Base-by-base conservation (phyloP, 2,329 filamentous ascomycete genomes). In the Aspergillus udagawae region DNA sequence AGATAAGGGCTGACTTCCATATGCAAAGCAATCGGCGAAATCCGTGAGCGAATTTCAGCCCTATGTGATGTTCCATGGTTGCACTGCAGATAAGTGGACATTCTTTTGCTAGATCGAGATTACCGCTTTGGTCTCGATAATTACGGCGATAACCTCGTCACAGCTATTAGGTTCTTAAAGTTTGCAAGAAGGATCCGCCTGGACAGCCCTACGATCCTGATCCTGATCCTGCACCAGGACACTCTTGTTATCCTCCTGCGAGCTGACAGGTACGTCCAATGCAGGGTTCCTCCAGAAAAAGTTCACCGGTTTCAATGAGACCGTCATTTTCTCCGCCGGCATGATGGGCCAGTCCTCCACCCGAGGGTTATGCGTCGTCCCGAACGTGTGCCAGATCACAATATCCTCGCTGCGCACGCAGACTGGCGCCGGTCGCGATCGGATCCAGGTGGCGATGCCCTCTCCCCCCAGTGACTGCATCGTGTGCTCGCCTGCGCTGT, bases 401-500 rank as follows among this genome's bases (percentile, higher is more conserved):
- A 73, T 69, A 50, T 73, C 69, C 55, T 66, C 54, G 55, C 71
- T 68, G 5, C 48, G 53, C 4, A 56, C 54, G 20, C 45, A 53
- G 10, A 63, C 52, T 10, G 41, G 41, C n/a, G 10, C 41, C 21
- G 20, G 21, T 1, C 72, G 67, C 42, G 35, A 52, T 14, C 49
- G 14, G 48, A 64, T 62, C 17, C 50, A 50, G 9, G 63, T 67
- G 6, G 55, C 50, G 25, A 71, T 65, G 0, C 69, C 69, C 8
- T 64, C 61, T 0, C 68, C 65, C 1, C 64, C 63, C 12, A 59
- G 35, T 0, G 66, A 68, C 61, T 83, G 80, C 66, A 82, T 82
- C 1, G 81, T 83, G 60, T 81, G 79, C 29, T 75, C 71, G 0
- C 81, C 81, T 1, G 77, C 75, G 0, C 80, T 73, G 62, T 77